phyloP scores from a whole-genome alignment of 1,284 basidiomycete genomes.

The Hemileia vastatrix region DNA sequence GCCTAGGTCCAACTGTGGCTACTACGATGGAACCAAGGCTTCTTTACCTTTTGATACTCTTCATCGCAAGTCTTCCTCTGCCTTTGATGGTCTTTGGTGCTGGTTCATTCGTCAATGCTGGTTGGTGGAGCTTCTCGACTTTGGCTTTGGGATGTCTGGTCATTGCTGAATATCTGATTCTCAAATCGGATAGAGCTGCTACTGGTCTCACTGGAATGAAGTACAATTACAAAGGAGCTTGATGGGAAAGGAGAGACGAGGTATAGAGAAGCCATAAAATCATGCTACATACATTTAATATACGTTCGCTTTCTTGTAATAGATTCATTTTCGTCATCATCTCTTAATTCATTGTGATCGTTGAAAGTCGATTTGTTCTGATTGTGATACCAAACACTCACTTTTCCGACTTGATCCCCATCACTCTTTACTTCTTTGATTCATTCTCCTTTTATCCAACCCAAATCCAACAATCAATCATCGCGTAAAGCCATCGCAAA shows the following conservation, averaged over 20 bases:
- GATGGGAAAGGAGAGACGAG: slow-evolving; percentile 9
- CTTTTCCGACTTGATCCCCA: too few relatives aligned
- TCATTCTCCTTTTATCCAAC: too few relatives aligned
- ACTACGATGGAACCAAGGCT: slow-evolving; percentile 27
- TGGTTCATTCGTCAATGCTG: slow-evolving; percentile 39
- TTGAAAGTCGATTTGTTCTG: too few relatives aligned
- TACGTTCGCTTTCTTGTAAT: background rate
- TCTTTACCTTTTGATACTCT: slow-evolving; percentile 37
- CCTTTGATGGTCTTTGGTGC: slow-evolving; percentile 41
- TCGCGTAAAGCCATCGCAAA: too few relatives aligned
- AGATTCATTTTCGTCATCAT: too few relatives aligned
- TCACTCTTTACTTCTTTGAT: too few relatives aligned
- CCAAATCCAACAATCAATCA: too few relatives aligned
- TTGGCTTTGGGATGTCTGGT: slow-evolving; percentile 28
- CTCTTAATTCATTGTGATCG: too few relatives aligned
- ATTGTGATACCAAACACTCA: too few relatives aligned
- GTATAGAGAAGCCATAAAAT: background rate
- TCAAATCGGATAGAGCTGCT: slow-evolving; percentile 32
- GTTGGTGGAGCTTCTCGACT: slow-evolving; percentile 38
- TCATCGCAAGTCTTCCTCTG: slow-evolving; percentile 30
- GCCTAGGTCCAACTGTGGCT: slow-evolving; percentile 23
- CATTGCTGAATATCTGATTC: slow-evolving; percentile 33
- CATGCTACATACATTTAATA: background rate
- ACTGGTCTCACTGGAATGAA: slow-evolving; percentile 34
- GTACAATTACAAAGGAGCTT: slow-evolving; percentile 41